Percentiles rank a stretch among this genome's conserved stretches.
These are phyloP conservation scores for Abortiporus biennis DNA, from an alignment of 1,284 basidiomycete genomes.

Conservation along the genomic window DNA sequence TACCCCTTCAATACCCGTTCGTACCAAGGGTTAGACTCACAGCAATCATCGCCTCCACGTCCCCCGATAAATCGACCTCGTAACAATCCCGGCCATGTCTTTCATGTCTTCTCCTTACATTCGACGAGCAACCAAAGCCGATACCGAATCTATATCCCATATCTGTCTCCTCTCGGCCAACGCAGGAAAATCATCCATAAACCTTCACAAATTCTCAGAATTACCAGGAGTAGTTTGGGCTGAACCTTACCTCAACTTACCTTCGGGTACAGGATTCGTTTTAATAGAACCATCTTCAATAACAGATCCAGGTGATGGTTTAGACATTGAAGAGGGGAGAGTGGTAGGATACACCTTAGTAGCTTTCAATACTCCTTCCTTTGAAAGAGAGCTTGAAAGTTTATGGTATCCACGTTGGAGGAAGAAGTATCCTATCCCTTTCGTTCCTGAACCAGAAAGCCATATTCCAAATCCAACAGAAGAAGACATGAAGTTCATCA, in stretches of 20 bases:
- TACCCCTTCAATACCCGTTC: too few relatives aligned
- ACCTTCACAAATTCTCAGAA: conserved; percentile 52
- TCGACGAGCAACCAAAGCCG: conserved; percentile 47
- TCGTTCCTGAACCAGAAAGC: conserved; percentile 17
- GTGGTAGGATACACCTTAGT: conserved; percentile 61
- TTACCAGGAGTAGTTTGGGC: conserved; percentile 67
- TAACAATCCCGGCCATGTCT: too few relatives aligned
- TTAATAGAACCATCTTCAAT: conserved; percentile 43
- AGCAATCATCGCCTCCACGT: too few relatives aligned
- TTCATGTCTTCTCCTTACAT: too few relatives aligned
- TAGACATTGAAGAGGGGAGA: conserved; percentile 15
- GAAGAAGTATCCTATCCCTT: conserved; percentile 37
- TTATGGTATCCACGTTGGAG: conserved; percentile 56
- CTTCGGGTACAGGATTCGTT: conserved; percentile 66
- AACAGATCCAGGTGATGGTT: conserved; percentile 6
- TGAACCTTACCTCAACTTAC: conserved; percentile 66
- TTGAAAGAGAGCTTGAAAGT: conserved; percentile 41
- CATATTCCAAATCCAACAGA: conserved; percentile 22
- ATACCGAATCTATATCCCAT: conserved; percentile 50
- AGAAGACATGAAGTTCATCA: conserved; percentile 45
- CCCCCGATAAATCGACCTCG: too few relatives aligned
- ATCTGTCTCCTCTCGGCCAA: conserved; percentile 72
- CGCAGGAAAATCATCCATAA: conserved; percentile 60
- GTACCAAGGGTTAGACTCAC: too few relatives aligned
- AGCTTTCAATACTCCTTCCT: conserved; percentile 52